A percentile compares a stretch with the other conserved stretches of the same genome.
Evolutionary conservation across 2,329 filamentous ascomycete species (phyloP).

Genomic region (Colletotrichum sp.): DNA sequence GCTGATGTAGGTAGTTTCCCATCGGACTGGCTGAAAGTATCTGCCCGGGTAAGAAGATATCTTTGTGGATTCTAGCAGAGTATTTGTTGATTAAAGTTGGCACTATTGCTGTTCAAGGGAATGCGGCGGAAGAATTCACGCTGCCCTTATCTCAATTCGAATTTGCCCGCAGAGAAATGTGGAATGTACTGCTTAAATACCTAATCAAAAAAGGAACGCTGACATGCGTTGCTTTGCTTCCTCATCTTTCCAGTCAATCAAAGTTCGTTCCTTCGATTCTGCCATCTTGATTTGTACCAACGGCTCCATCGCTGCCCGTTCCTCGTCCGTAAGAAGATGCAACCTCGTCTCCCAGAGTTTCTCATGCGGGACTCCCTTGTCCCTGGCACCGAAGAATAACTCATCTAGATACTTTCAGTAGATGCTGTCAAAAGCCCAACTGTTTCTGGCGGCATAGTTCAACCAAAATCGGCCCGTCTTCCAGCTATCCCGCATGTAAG

Average conservation of each 20-base stretch:
- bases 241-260: slow-evolving; percentile 22
- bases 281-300: slow-evolving; percentile 28
- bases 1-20: too few relatives aligned
- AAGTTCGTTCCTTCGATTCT: slow-evolving; percentile 11
- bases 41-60: too few relatives aligned
- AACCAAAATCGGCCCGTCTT: slow-evolving; percentile 35
- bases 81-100: too few relatives aligned
- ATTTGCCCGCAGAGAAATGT: too few relatives aligned
- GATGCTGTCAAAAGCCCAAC: slow-evolving; percentile 39
- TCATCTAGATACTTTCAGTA: slow-evolving; percentile 39
- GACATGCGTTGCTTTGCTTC: neutral
- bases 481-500: slow-evolving; percentile 40
- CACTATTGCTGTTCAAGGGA: fast-evolving
- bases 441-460: slow-evolving; percentile 38
- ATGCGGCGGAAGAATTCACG: too few relatives aligned
- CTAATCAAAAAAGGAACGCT: neutral
- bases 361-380: slow-evolving; percentile 3
- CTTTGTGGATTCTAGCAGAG: too few relatives aligned
- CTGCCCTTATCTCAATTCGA: fast-evolving
- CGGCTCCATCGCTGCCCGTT: slow-evolving; percentile 26
- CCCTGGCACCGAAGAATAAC: slow-evolving; percentile 24
- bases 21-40: too few relatives aligned
- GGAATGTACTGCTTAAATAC: neutral
- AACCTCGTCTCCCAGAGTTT: slow-evolving; percentile 22
- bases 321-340: slow-evolving; percentile 23